phyloP scores from a whole-genome alignment of 169 alveolate species.

The Plasmodium sp. region DNA sequence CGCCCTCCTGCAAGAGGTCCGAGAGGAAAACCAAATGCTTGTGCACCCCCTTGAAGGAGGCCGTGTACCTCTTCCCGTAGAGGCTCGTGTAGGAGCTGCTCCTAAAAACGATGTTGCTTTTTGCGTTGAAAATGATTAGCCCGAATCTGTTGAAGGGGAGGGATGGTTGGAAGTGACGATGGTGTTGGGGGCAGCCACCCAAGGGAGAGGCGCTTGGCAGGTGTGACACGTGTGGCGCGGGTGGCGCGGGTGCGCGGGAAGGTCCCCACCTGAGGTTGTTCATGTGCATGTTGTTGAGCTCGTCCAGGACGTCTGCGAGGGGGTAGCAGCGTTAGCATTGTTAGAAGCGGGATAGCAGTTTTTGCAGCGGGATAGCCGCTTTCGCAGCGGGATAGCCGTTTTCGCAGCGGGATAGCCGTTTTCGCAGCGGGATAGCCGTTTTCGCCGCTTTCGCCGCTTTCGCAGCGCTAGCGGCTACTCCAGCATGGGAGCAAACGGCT shows the following conservation, averaged over 20 bases:
- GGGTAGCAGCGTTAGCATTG: background rate
- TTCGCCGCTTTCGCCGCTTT: too few species aligned
- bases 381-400: too few species aligned
- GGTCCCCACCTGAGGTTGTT: constrained; percentile 27
- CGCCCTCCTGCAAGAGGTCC: constrained; percentile 27
- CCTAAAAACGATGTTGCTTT: constrained; percentile 29
- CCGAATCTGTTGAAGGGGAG: constrained; percentile 9
- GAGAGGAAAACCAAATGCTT: constrained; percentile 4
- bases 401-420: too few species aligned
- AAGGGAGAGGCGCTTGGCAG: background rate
- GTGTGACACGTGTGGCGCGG: background rate
- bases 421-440: too few species aligned
- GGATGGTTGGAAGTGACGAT: background rate
- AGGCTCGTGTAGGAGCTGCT: constrained; percentile 36
- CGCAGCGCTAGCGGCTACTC: too few species aligned
- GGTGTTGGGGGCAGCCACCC: background rate
- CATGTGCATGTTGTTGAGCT: constrained; percentile 39
- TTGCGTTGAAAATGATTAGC: constrained; percentile 29
- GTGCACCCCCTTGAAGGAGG: constrained; percentile 51
- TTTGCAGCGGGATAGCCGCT: too few species aligned
- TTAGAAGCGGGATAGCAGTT: too few species aligned
- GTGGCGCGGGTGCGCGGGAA: too few species aligned
- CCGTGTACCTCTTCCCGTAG: constrained; percentile 56
- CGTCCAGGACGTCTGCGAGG: constrained; percentile 40
- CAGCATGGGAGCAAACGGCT: background rate